These are phyloP conservation scores for Cyclotella atomus DNA, from an alignment of 108 stramenopile genomes.

Conservation along the genomic window DNA sequence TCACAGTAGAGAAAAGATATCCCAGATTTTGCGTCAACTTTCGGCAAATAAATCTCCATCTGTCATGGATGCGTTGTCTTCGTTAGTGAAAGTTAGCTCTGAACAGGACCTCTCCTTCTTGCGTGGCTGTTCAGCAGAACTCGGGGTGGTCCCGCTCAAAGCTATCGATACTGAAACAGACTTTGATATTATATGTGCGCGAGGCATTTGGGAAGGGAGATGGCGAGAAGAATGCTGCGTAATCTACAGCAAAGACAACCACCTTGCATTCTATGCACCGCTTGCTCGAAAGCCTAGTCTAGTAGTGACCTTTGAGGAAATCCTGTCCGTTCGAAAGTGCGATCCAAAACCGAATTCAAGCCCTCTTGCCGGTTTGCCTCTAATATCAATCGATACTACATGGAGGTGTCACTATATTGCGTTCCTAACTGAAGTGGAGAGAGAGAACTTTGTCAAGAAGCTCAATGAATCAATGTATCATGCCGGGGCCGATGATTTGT, in stretches of 20 bases:
- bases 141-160: slow-evolving; percentile 63
- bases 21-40: slow-evolving; percentile 65
- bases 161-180: slow-evolving; percentile 44
- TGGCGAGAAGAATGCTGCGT: slow-evolving; percentile 94
- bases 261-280: slow-evolving; percentile 84
- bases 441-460: slow-evolving; percentile 54
- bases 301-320: slow-evolving; percentile 70
- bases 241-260: slow-evolving; percentile 58
- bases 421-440: slow-evolving; percentile 56
- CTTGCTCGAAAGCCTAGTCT: slow-evolving; percentile 78
- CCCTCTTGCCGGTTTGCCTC: slow-evolving; percentile 76
- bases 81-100: slow-evolving; percentile 52
- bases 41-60: slow-evolving; percentile 51
- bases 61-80: slow-evolving; percentile 45
- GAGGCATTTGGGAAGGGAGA: slow-evolving; percentile 90
- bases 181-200: slow-evolving; percentile 70
- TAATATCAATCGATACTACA: slow-evolving; percentile 83
- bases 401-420: slow-evolving; percentile 85
- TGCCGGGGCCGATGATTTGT: slow-evolving; percentile 25
- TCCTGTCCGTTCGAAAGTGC: slow-evolving; percentile 56
- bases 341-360: slow-evolving; percentile 26
- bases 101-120: slow-evolving; percentile 80
- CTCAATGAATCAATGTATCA: slow-evolving; percentile 52
- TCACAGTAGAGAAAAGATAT: slow-evolving; percentile 60
- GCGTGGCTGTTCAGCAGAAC: slow-evolving; percentile 66